Conservation (phyloP, 2,329 filamentous ascomycete genomes). For the Colletotrichum higginsianum region DNA sequence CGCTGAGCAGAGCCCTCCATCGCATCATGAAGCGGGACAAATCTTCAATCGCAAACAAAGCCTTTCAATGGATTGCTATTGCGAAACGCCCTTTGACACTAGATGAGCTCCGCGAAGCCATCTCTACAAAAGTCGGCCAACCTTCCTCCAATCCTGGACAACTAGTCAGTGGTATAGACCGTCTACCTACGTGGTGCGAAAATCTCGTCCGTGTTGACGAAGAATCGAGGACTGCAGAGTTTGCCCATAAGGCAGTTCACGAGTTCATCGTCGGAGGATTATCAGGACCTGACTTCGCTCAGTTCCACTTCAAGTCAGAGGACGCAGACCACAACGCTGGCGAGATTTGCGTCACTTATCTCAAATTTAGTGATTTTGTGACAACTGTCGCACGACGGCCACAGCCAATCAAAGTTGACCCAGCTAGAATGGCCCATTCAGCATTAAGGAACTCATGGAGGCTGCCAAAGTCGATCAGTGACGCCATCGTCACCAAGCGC, state of each 20-base stretch:
- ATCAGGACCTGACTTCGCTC: neutral
- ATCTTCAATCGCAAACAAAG: neutral
- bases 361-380: neutral
- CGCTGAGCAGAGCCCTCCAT: neutral
- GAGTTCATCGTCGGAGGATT: neutral
- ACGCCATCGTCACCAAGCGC: neutral
- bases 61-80: neutral
- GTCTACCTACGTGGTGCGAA: neutral
- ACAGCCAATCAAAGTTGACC: neutral
- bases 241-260: neutral
- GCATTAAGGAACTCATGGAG: neutral
- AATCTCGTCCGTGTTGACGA: neutral
- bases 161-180: neutral
- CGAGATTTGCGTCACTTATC: neutral
- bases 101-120: neutral
- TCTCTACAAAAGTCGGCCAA: neutral
- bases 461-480: neutral
- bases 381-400: neutral
- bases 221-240: neutral
- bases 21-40: neutral
- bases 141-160: neutral
- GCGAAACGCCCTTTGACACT: neutral
- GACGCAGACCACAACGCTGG: neutral
- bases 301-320: neutral
- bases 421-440: neutral